Evolutionary conservation across 306 rosid species (phyloP), one percentile per base, ranked within the genome.

Genomic region (Cicer judaicum): DNA sequence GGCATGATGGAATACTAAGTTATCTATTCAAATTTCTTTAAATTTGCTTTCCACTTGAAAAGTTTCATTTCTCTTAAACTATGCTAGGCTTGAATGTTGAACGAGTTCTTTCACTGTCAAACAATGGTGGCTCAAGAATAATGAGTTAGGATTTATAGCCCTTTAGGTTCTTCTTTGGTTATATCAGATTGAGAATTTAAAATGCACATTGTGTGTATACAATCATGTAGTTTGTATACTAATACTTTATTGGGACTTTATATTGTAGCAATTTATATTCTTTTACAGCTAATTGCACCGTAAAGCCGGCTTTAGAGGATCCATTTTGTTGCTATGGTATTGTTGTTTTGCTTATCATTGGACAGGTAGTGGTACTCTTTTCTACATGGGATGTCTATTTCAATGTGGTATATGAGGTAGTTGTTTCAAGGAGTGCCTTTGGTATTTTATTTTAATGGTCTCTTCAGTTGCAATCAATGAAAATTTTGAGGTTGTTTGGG

Each of bases 391-490:
- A 12, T 53, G 10, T 16, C 13, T 64, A 11, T 41, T 73, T 63
- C 43, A 48, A 68, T n/a, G 10, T 68, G 24, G 21, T 68, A 49
- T 8, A 13, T 68, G 49, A 21, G 41, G 21, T 47, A 2, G 16
- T 24, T 68, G 16, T 50, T 47, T 48, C 39, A 73, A 34, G 2
- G 7, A 44, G 36, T 63, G 21, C 21, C 52, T 49, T 61, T 18
- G 53, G 64, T 61, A 68, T 62, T 36, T n/a, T 73, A 44, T 46
- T n/a, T 53, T 50, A 48, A 11, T 13, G 5, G 47, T 61, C 78
- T 74, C 47, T 42, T 73, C 19, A 73, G n/a, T 44, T 50, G 19
- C 65, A 52, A 40, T 52, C 24, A 12, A 8, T 72, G 68, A 34
- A n/a, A 8, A 8, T 73, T 21, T 21, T 21, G 24, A 1, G 34